Evolutionary conservation across 2,329 filamentous ascomycete species (phyloP).

Genomic region (Neonectria punicea): DNA sequence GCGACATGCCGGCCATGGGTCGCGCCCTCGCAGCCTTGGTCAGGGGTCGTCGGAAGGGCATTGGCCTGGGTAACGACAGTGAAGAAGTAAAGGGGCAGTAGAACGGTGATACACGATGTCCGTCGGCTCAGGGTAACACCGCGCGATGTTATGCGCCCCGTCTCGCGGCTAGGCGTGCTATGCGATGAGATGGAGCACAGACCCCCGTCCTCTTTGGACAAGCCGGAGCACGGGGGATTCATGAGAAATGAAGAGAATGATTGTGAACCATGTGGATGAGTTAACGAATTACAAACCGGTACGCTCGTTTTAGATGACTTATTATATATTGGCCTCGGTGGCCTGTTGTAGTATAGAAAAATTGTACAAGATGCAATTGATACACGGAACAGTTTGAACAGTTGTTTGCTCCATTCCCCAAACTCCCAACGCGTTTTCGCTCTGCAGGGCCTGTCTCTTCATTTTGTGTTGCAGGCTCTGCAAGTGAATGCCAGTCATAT

Average conservation of each 20-base stretch:
- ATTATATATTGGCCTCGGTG: slow-evolving; percentile 18
- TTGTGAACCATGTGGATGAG: slow-evolving; percentile 12
- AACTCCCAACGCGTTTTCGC: not conserved
- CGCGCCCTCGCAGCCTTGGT: slow-evolving; percentile 76
- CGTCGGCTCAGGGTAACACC: slow-evolving; percentile 27
- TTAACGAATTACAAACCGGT: slow-evolving; percentile 13
- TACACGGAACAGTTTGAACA: slow-evolving; percentile 5
- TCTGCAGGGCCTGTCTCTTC: not conserved
- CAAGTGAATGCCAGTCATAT: not conserved
- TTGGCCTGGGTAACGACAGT: slow-evolving; percentile 66
- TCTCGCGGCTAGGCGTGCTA: slow-evolving; percentile 22
- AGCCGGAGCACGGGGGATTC: not conserved
- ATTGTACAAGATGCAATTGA: slow-evolving; percentile 11
- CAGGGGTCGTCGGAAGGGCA: slow-evolving; percentile 74
- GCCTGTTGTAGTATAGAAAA: slow-evolving; percentile 1
- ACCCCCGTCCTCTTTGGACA: not conserved
- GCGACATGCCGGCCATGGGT: slow-evolving; percentile 85
- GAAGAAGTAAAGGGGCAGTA: slow-evolving; percentile 9
- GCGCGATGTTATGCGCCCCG: slow-evolving; percentile 14
- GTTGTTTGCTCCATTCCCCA: not conserved
- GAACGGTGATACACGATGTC: slow-evolving; percentile 14
- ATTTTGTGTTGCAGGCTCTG: not conserved
- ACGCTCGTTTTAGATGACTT: slow-evolving; percentile 27
- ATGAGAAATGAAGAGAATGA: not conserved
- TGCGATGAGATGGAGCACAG: slow-evolving; percentile 14